These are phyloP conservation scores for Glaciozyma martinii DNA, from an alignment of 768 basidiomycete genomes.

Conservation along the genomic window DNA sequence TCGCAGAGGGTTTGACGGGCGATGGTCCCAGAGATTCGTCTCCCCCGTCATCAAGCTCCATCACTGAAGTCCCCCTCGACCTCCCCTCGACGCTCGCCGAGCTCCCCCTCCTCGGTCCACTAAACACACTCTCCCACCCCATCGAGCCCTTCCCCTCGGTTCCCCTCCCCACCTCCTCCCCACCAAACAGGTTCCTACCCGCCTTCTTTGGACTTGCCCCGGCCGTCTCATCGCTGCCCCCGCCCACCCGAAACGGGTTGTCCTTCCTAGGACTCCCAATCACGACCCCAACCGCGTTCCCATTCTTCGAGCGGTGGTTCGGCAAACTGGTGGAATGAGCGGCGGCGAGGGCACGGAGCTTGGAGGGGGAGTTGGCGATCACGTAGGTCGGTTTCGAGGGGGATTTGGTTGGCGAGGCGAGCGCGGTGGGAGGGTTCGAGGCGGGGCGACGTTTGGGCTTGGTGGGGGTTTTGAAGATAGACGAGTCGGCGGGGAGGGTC, in stretches of 20 bases:
- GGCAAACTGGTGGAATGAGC: conserved; percentile 28
- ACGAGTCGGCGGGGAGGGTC: conserved; percentile 3
- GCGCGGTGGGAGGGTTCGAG: not conserved
- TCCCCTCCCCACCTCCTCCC: not conserved
- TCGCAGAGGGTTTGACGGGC: conserved; percentile 19
- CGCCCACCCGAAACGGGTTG: conserved; percentile 23
- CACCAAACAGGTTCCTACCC: not conserved
- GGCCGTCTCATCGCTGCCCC: conserved; percentile 2
- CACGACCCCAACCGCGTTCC: not conserved
- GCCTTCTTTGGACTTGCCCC: not conserved
- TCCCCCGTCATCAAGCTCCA: conserved; percentile 1
- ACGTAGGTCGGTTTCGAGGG: conserved; percentile 14
- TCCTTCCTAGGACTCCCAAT: conserved; percentile 12
- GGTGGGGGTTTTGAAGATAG: conserved; percentile 27
- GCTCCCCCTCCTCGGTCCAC: conserved; percentile 4
- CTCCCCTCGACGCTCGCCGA: not conserved
- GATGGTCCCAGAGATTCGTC: conserved; percentile 25
- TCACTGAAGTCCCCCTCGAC: not conserved
- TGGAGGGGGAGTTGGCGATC: conserved; percentile 34
- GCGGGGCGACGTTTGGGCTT: conserved; percentile 12
- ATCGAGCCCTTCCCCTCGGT: not conserved
- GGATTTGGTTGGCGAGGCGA: not conserved
- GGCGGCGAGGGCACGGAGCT: conserved; percentile 31
- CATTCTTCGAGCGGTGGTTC: conserved; percentile 6
- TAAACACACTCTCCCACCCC: not conserved